Conservation (phyloP, 352 stramenopile genomes). For the Phytopythium oedochilum region DNA sequence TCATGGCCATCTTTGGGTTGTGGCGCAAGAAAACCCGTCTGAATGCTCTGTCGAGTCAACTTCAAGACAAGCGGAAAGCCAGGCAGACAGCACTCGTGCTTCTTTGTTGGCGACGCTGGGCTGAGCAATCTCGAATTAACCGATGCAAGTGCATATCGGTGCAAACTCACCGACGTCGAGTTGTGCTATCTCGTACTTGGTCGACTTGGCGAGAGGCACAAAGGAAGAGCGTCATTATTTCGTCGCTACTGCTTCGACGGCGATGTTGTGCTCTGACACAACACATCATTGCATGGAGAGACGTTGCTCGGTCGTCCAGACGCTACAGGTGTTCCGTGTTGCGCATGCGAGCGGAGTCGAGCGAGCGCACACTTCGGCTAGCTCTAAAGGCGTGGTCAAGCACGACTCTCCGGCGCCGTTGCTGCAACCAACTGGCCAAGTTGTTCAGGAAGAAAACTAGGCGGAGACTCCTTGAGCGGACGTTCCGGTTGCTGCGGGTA, state of each 20-base stretch:
- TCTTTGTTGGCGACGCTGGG: neutral
- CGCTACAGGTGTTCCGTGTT: neutral
- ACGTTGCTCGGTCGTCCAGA: neutral
- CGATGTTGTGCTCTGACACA: neutral
- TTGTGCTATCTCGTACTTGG: neutral
- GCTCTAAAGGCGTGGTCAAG: neutral
- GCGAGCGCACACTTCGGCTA: neutral
- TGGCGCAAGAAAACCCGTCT: neutral
- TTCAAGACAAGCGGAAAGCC: neutral
- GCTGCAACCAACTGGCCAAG: constrained; percentile 30
- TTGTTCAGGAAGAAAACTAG: constrained; percentile 36
- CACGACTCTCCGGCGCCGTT: constrained; percentile 3
- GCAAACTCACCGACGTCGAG: neutral
- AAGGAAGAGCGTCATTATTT: neutral
- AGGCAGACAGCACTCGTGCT: neutral
- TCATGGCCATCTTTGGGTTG: neutral
- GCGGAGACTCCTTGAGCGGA: constrained; percentile 4
- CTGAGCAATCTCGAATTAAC: neutral
- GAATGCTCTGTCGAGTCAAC: neutral
- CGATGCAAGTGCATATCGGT: neutral
- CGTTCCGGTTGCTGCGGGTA: constrained; percentile 17
- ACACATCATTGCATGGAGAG: neutral
- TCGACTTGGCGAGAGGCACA: neutral
- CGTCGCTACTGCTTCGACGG: neutral
- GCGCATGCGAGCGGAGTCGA: neutral